Percentiles rank a stretch among this genome's conserved stretches.
These are phyloP conservation scores for Scortechinia acanthostroma DNA, from an alignment of 2,329 filamentous ascomycete species.

Conservation along the genomic window DNA sequence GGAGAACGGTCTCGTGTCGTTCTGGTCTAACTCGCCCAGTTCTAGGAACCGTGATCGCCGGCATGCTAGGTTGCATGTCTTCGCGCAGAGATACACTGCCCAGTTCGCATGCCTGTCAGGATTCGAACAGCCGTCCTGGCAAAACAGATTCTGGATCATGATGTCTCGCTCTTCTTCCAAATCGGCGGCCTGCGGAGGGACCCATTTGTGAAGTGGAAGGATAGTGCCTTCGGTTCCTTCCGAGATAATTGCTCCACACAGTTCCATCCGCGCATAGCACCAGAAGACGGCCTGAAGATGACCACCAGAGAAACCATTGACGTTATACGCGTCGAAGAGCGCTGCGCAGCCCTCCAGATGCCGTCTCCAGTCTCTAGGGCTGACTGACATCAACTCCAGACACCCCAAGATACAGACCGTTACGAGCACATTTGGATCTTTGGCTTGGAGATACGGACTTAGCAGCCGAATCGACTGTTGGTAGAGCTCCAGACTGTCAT, in stretches of 20 bases:
- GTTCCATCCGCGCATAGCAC: slow-evolving; percentile 45
- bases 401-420: slow-evolving; percentile 44
- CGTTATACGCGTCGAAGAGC: slow-evolving; percentile 37
- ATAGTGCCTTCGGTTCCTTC: slow-evolving; percentile 40
- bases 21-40: slow-evolving; percentile 25
- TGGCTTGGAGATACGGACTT: slow-evolving; percentile 34
- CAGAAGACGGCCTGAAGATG: slow-evolving; percentile 42
- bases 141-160: neutral
- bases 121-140: slow-evolving; percentile 11
- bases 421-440: slow-evolving; percentile 38
- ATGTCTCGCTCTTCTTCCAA: slow-evolving; percentile 18
- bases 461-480: slow-evolving; percentile 41
- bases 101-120: slow-evolving; percentile 42
- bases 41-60: slow-evolving; percentile 29
- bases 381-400: slow-evolving; percentile 35
- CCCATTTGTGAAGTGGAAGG: slow-evolving; percentile 35
- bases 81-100: slow-evolving; percentile 36
- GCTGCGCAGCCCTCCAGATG: slow-evolving; percentile 43
- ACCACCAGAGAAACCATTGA: slow-evolving; percentile 38
- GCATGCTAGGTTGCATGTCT: slow-evolving; percentile 32
- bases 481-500: slow-evolving; percentile 36
- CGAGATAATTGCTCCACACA: slow-evolving; percentile 42
- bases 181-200: slow-evolving; percentile 20
- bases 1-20: slow-evolving; percentile 29
- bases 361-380: slow-evolving; percentile 36